phyloP scores from a whole-genome alignment of 2,329 filamentous ascomycete genomes.

The Fusarium miscanthi region DNA sequence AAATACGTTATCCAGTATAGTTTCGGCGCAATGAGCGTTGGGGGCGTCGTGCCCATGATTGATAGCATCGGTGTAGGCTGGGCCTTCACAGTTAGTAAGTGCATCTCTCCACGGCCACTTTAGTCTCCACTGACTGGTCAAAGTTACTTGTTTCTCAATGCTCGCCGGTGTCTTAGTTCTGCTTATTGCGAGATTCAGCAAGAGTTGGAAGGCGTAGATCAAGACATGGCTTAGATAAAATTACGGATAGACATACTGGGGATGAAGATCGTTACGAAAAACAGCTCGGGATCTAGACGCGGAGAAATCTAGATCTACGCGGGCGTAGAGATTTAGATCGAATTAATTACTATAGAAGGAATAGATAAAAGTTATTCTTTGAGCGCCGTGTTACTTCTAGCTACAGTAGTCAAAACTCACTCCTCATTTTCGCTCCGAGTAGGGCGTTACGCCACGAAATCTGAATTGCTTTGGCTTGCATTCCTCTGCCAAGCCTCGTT shows the following conservation, averaged over 20 bases:
- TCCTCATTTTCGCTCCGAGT: neutral
- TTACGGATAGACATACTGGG: neutral
- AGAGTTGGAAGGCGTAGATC: constrained; percentile 31
- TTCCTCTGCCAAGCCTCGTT: neutral
- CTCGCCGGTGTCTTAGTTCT: constrained; percentile 28
- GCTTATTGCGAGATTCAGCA: constrained; percentile 35
- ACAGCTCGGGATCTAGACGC: neutral
- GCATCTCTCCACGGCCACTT: fast-evolving
- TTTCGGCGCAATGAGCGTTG: constrained; percentile 43
- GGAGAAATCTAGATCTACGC: neutral
- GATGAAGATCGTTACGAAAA: neutral
- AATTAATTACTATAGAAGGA: neutral
- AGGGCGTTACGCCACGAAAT: neutral
- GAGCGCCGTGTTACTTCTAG: neutral
- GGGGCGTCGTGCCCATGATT: constrained; percentile 42
- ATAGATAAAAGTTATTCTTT: constrained; percentile 20
- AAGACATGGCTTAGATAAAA: neutral
- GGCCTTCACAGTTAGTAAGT: constrained; percentile 43
- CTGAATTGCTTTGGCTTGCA: neutral
- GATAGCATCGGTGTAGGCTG: constrained; percentile 39
- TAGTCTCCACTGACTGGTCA: neutral
- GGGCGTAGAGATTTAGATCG: neutral
- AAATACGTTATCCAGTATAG: constrained; percentile 45
- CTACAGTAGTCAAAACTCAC: neutral
- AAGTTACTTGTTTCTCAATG: constrained; percentile 26